Percentiles rank a stretch among this genome's conserved stretches.
These are phyloP conservation scores for Phytophthora capsici DNA, from an alignment of 352 stramenopile genomes.

Conservation along the genomic window DNA sequence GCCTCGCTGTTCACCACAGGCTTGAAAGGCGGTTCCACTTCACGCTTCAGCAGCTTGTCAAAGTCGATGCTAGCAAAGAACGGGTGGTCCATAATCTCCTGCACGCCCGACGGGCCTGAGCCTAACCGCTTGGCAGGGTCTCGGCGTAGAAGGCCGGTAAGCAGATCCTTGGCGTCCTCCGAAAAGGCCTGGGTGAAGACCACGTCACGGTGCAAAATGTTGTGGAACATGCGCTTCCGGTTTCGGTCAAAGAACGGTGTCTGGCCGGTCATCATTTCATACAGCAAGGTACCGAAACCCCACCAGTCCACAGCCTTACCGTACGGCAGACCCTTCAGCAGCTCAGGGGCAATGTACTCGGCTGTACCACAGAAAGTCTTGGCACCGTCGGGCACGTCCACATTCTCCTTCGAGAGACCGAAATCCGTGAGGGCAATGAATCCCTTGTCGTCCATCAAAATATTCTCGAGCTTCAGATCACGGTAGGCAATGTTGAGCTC, in stretches of 20 bases:
- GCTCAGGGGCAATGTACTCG: conserved; percentile 93
- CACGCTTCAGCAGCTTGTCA: conserved; percentile 78
- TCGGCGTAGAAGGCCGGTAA: conserved; percentile 79
- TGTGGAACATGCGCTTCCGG: conserved; percentile 95
- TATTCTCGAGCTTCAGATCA: conserved; percentile 96
- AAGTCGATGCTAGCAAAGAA: conserved; percentile 91
- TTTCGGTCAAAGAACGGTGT: conserved; percentile 97
- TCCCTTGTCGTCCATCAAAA: conserved; percentile 94
- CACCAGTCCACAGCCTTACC: conserved; percentile 94
- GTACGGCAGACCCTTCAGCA: conserved; percentile 91
- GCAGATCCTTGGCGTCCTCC: conserved; percentile 86
- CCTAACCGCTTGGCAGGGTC: conserved; percentile 86
- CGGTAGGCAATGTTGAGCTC: conserved; percentile 94
- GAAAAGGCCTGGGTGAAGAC: conserved; percentile 89
- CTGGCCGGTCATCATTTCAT: conserved; percentile 95
- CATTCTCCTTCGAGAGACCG: conserved; percentile 92
- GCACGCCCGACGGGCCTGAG: conserved; percentile 78
- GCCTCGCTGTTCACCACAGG: conserved; percentile 84
- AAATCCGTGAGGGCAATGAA: conserved; percentile 95
- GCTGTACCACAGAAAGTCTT: conserved; percentile 94
- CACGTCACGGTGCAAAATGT: conserved; percentile 91
- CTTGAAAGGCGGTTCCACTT: conserved; percentile 90
- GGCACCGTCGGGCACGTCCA: conserved; percentile 86
- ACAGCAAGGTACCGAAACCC: conserved; percentile 93
- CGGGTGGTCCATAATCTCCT: conserved; percentile 91